Conservation (phyloP, 73 alveolate genomes). For the Paramecium tetraurelia region DNA sequence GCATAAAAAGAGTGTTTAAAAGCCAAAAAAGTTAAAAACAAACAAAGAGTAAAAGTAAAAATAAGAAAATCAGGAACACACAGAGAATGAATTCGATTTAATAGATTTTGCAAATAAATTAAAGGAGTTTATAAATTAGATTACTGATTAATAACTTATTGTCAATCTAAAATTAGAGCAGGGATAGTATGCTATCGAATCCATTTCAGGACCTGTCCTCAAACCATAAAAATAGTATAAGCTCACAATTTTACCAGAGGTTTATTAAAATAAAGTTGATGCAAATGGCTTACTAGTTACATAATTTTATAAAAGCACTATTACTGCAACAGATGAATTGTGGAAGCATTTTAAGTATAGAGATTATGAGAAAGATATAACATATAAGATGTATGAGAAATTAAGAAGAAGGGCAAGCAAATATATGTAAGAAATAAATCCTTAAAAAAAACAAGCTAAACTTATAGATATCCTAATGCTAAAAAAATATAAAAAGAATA, state of each 20-base stretch:
- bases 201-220: background rate
- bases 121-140: background rate
- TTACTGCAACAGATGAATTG: conserved; percentile 29
- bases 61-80: background rate
- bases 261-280: background rate
- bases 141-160: background rate
- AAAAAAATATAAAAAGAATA: background rate
- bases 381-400: conserved; percentile 20
- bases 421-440: conserved; percentile 20
- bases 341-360: conserved; percentile 22
- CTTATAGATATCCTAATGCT: background rate
- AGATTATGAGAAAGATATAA: conserved; percentile 37
- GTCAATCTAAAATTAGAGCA: background rate
- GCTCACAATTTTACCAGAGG: background rate
- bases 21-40: background rate
- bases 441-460: conserved; percentile 37
- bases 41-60: background rate
- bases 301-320: background rate
- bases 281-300: background rate
- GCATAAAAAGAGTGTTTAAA: background rate
- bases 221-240: background rate
- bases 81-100: background rate
- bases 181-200: background rate
- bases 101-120: conserved; percentile 11
- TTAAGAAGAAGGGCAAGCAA: conserved; percentile 29